Conservation (phyloP, 1,284 basidiomycete genomes). For the Cystobasidium sp. region DNA sequence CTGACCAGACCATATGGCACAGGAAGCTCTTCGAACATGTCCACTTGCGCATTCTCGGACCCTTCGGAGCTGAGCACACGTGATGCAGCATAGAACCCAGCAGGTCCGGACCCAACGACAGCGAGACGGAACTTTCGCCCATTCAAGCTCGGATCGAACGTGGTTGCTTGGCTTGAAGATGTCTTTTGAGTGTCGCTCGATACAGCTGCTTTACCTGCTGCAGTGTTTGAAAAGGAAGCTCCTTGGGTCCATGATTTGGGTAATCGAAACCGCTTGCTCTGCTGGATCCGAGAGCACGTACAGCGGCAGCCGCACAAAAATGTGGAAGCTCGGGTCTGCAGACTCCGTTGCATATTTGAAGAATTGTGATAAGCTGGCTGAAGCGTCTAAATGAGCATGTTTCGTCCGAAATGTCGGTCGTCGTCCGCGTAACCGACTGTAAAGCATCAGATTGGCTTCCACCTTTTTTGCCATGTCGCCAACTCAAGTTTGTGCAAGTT, state of each 20-base stretch:
- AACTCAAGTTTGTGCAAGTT: background rate
- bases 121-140: conserved; percentile 66
- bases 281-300: background rate
- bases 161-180: background rate
- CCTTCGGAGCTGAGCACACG: conserved; percentile 68
- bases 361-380: background rate
- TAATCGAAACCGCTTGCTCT: background rate
- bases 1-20: conserved; percentile 92
- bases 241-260: background rate
- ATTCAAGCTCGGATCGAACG: conserved; percentile 15
- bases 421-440: background rate
- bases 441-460: background rate
- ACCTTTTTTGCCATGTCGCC: background rate
- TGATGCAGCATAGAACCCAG: conserved; percentile 91
- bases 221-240: conserved; percentile 4
- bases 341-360: background rate
- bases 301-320: conserved; percentile 16
- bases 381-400: background rate
- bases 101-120: conserved; percentile 86
- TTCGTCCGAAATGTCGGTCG: background rate
- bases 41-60: conserved; percentile 65
- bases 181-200: background rate
- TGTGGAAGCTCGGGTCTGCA: background rate
- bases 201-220: background rate
- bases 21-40: conserved; percentile 92